Evolutionary conservation across 2,329 filamentous ascomycete genomes (phyloP).

Genomic region (Colletotrichum musae): DNA sequence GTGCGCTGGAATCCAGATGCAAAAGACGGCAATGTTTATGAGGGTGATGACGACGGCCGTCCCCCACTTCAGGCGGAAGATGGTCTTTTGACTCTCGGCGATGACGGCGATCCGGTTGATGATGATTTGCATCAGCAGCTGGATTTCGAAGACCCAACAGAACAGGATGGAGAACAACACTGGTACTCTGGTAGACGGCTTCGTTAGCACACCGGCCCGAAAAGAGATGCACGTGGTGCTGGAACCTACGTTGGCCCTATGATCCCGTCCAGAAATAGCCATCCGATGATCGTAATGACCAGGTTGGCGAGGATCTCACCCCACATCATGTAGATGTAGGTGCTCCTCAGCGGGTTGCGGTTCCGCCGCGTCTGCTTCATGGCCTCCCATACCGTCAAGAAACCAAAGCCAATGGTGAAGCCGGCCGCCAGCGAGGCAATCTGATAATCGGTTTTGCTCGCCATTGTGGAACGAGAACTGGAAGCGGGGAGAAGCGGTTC

Average conservation of each 20-base stretch:
- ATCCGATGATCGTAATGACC: conserved; percentile 55
- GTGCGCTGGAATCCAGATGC: conserved; percentile 67
- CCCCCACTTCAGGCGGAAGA: conserved; percentile 61
- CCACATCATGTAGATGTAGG: conserved; percentile 64
- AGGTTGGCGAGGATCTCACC: conserved; percentile 58
- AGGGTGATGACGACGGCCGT: conserved; percentile 59
- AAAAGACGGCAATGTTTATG: conserved; percentile 68
- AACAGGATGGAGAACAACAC: conserved; percentile 54
- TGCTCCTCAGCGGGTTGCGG: conserved; percentile 50
- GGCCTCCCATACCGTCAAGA: conserved; percentile 56
- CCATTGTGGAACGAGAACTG: conserved; percentile 21
- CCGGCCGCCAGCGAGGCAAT: conserved; percentile 50
- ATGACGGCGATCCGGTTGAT: conserved; percentile 68
- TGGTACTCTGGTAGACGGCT: conserved; percentile 44
- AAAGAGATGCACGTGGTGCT: neutral
- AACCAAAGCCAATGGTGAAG: conserved; percentile 58
- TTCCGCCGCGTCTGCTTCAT: conserved; percentile 58
- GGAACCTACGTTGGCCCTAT: conserved; percentile 49
- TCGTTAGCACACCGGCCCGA: neutral
- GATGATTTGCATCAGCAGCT: conserved; percentile 68
- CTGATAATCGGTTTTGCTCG: conserved; percentile 46
- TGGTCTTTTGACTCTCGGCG: conserved; percentile 55
- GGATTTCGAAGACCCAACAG: conserved; percentile 62
- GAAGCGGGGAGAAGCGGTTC: neutral
- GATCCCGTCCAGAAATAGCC: conserved; percentile 54